phyloP scores from a whole-genome alignment of 2,329 filamentous ascomycete species.

The Alternaria ethzedia region DNA sequence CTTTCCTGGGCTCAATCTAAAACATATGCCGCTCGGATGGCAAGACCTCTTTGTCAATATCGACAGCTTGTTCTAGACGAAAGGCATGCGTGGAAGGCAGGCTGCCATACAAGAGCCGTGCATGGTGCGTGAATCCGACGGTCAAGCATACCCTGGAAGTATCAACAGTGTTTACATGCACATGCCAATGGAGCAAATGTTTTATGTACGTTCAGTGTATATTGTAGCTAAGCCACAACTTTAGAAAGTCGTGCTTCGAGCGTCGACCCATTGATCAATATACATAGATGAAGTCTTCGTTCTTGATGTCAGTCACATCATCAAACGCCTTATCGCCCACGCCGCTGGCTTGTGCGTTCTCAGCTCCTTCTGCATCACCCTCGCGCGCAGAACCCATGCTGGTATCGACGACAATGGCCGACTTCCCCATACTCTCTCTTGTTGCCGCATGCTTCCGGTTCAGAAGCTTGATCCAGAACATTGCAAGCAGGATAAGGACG shows the following conservation, averaged over 20 bases:
- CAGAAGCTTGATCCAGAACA: slow-evolving; percentile 59
- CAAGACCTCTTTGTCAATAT: slow-evolving; percentile 58
- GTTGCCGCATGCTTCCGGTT: slow-evolving; percentile 63
- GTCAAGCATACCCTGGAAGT: background rate
- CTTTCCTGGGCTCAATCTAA: slow-evolving; percentile 61
- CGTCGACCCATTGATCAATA: slow-evolving; percentile 26
- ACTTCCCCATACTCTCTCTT: slow-evolving; percentile 66
- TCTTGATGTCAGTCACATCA: slow-evolving; percentile 66
- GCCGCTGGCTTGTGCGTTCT: slow-evolving; percentile 28
- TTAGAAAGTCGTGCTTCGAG: background rate
- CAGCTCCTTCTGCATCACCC: slow-evolving; percentile 41
- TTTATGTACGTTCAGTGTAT: background rate
- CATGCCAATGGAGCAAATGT: background rate
- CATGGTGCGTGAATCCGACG: too few species aligned
- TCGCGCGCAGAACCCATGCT: slow-evolving; percentile 63
- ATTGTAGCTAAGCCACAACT: background rate
- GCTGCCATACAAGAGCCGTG: background rate
- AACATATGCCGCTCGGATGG: slow-evolving; percentile 57
- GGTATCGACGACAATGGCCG: slow-evolving; percentile 62
- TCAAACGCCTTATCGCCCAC: slow-evolving; percentile 60
- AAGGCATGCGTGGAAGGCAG: background rate
- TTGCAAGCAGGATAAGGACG: slow-evolving; percentile 54
- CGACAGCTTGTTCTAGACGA: slow-evolving; percentile 34
- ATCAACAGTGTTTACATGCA: background rate
- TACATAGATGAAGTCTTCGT: slow-evolving; percentile 70